Evolutionary conservation across 345 rosid genomes (phyloP).

Genomic region (Syzygium grande): DNA sequence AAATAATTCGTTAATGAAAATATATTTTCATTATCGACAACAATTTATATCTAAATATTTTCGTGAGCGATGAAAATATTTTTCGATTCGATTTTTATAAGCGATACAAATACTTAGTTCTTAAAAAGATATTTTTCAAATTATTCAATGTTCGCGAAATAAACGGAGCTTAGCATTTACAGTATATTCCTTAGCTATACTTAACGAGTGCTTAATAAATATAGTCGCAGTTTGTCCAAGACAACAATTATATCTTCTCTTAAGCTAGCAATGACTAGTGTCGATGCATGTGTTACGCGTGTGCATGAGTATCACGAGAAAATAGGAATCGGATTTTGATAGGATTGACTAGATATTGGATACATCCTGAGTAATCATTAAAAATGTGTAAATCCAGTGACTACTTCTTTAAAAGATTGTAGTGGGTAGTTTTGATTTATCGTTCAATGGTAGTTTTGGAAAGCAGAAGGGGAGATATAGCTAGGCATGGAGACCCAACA

Average conservation of each 20-base stretch:
- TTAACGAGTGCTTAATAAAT: not conserved
- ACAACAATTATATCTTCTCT: not conserved
- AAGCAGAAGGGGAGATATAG: no score
- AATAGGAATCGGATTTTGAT: not conserved
- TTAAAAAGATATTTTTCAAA: not conserved
- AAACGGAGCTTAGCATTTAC: fast-evolving
- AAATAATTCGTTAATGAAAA: no score
- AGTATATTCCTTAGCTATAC: not conserved
- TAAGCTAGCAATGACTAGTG: not conserved
- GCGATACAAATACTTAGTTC: fast-evolving
- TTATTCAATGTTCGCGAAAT: not conserved
- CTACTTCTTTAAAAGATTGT: not conserved
- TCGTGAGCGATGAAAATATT: no score
- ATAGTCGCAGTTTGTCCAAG: not conserved
- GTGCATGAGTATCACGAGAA: not conserved
- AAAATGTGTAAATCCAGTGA: not conserved
- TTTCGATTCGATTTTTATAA: no score
- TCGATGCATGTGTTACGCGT: not conserved
- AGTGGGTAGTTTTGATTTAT: not conserved
- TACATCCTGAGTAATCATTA: not conserved
- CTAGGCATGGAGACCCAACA: not conserved
- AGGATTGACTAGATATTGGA: not conserved
- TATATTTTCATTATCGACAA: no score
- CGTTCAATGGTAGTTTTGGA: not conserved
- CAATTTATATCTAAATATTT: no score